Base-by-base conservation (phyloP, 2,329 filamentous ascomycete genomes). In the Fusarium austroafricanum region DNA sequence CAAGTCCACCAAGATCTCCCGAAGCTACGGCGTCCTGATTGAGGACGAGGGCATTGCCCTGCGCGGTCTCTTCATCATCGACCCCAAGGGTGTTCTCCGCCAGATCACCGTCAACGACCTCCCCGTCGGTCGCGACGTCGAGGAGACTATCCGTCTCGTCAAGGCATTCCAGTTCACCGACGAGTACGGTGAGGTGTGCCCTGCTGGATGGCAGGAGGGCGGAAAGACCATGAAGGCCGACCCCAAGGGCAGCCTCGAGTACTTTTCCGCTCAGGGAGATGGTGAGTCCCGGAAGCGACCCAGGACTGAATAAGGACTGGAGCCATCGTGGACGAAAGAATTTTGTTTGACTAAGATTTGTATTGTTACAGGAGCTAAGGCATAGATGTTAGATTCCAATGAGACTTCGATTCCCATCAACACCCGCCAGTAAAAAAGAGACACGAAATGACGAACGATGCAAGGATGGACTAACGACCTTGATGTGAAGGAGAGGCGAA, bases 101-200 rank as follows among this genome's bases (percentile, higher is more conserved):
- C 86, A 88, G 82, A 88, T 90, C 76, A 89, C 87, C 65, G 81
- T 90, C 80, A 90, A 90, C 79, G 87, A 90, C 72, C 82, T 89
- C 31, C 86, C 87, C 63, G 87, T 90, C 67, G 88, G 88, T 62
- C 86, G 88, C 69, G 84, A 85, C 69, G 88, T 90, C 55, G 86
- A 89, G 75, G 88, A 90, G 80, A 85, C 86, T 3, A 82, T 89
- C 71, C 86, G 88, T 37, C 90, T 91, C 2, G 86, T 90, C 60
- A 84, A 90, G 69, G 90, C 91, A 8, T 94, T 94, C 78, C 92
- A 94, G 79, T 92, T 95, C 82, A 92, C 92, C 14, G 91, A 94
- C 71, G 91, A 93, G 71, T 92, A 92, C 84, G 94, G 93, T 79
- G 89, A 92, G 76, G 86, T 93, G 55, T 94, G 83, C 79, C 83